Base-by-base conservation (phyloP, 2,329 filamentous ascomycete species). In the Ophiognomonia clavigignenti-juglandacearum region DNA sequence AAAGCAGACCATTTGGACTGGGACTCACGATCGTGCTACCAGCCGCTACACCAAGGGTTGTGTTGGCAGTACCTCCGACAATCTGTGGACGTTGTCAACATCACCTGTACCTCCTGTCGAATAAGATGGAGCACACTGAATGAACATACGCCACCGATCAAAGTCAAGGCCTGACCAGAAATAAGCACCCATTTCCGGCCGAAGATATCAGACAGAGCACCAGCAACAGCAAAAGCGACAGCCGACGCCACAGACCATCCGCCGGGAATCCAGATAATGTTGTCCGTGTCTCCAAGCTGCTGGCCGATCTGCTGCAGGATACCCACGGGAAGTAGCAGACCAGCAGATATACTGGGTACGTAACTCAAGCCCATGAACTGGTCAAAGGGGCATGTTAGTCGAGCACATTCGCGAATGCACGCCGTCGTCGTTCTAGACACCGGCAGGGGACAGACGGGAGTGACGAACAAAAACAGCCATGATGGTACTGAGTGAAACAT, bases 1-100 rank as follows among this genome's bases (percentile, higher is more conserved):
- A 32, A 18, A 14, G 14, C 19, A 9, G 1, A 39, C 43, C n/a
- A n/a, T n/a, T n/a, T n/a, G n/a, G 9, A 16, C 31, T 26, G 10
- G 24, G 24, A 26, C 24, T 6, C 38, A 64, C 55, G 8, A 65
- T 54, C 1, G 62, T 62, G 14, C 54, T 52, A 4, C 59, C 62
- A 2, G 60, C 60, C 5, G 57, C 57, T 4, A 64, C 55, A 9
- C 37, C 54, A 0, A 47, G 46, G 3, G 57, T 58, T 18, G 51
- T 48, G 5, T 61, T 39, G 3, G 62, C 59, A 4, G 58, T 55
- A 9, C 53, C 48, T 11, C 55, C 59, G 9, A 61, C 51, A 24
- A 64, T 59, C 56, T 56, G 35, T 19, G 20, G 13, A 2, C 5
- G 13, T n/a, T 18, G 24, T 41, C 16, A 42, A 26, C n/a, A n/a